Base-by-base conservation (phyloP, 805 yeast species). In the Kodamaea fukazawae region DNA sequence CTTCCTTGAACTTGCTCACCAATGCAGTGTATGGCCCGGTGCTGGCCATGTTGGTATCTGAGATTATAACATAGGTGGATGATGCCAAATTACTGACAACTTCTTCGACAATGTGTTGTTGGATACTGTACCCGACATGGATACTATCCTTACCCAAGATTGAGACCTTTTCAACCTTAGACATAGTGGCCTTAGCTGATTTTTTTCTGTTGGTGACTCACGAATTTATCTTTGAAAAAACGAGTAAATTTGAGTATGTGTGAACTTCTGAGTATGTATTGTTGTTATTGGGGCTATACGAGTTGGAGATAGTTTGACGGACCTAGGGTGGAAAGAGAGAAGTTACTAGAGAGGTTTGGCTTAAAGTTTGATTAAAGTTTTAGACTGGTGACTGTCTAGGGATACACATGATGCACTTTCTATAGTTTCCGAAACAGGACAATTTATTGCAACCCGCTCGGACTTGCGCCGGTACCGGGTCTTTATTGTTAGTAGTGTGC, bases 11-110 rank as follows among this genome's bases (percentile, higher is more conserved):
- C 18, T 68, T 70, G 1, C 52, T 44, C 4, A 58, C 55, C 48
- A 80, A 74, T 5, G 67, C 61, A 18, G 67, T 67, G 52, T 80
- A 77, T 51, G 82, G 83, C 18, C 78, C 77, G n/a, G 83, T 76
- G 44, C 77, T 67, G 29, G 72, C 78, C 54, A 93, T 73, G 64
- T 93, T 87, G 20, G 85, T 67, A 63, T 93, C 99, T 28, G 96
- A 87, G 47, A 93, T 76, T 44, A 93, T 70, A 44, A 90, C 96
- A 67, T 93, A 93, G 8, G 98, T 91, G 4, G 97, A 88, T 5
- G 97, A 86, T 36, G 81, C 75, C 52, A 82, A 72, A 23, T 72
- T 71, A 7, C 62, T 52, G 27, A 89, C 69, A 32, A 83, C 76
- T 47, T 86, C 86, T 6, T 70, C 60, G 42, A 87, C 85, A 40